phyloP scores from a whole-genome alignment of 139 green algal species.

The Bryopsis sp. region DNA sequence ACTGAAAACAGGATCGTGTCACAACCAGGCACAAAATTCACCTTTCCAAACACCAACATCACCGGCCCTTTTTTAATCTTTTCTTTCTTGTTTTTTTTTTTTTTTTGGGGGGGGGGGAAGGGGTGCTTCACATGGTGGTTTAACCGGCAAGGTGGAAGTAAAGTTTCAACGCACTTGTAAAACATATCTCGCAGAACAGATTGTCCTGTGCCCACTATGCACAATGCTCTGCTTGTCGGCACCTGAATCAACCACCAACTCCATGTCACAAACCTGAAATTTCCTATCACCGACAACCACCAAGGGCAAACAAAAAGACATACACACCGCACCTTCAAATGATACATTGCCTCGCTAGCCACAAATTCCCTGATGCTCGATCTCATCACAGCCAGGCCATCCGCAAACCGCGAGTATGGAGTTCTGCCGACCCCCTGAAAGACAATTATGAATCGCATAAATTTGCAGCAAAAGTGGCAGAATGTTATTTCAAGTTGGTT shows the following conservation, averaged over 20 bases:
- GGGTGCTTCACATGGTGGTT: background rate
- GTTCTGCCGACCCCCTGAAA: slow-evolving; percentile 83
- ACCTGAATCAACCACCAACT: slow-evolving; percentile 35
- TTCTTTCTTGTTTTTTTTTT: too few relatives aligned
- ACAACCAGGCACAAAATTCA: too few relatives aligned
- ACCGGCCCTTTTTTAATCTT: too few relatives aligned
- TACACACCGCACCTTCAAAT: slow-evolving; percentile 38
- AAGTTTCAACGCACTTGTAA: slow-evolving; percentile 50
- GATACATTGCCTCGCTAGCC: slow-evolving; percentile 74
- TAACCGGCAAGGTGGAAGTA: background rate
- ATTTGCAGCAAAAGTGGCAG: too few relatives aligned
- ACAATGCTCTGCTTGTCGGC: slow-evolving; percentile 84
- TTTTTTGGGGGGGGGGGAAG: too few relatives aligned
- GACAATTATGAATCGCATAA: too few relatives aligned
- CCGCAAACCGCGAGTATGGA: slow-evolving; percentile 80
- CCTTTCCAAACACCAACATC: too few relatives aligned
- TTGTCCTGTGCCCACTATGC: slow-evolving; percentile 71
- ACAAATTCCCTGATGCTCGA: slow-evolving; percentile 81
- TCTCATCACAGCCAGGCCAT: slow-evolving; percentile 84
- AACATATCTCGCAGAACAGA: slow-evolving; percentile 81
- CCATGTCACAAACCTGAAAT: slow-evolving; percentile 9
- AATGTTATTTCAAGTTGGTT: too few relatives aligned
- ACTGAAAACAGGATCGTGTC: slow-evolving; percentile 10
- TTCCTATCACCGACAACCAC: too few relatives aligned
- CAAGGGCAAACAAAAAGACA: background rate